Evolutionary conservation across 1,139 yeast species (phyloP), one percentile per base, ranked within the genome.

Genomic region (Suhomyces panamericanus): DNA sequence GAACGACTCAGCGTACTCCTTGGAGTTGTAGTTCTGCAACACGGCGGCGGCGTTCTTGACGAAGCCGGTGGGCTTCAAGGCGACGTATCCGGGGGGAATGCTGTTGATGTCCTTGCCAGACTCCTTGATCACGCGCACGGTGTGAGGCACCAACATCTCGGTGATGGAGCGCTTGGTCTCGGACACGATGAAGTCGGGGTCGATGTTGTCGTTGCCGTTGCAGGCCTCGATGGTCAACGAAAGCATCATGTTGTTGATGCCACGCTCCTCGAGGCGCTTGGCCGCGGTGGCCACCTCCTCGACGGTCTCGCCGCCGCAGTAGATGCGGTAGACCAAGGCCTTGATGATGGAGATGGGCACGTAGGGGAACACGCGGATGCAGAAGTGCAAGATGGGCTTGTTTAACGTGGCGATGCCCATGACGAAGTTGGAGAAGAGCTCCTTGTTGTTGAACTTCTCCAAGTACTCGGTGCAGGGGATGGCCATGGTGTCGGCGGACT

Each of bases 151-250:
- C 59, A 90, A 73, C 40, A 88, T 82, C 37, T 83, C 78, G 43
- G 77, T 78, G 41, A 91, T 78, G 10, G 96, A 87, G 41, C 73
- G 71, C 47, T 80, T 75, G 24, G 95, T 85, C 60, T 84, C 84
- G 20, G 73, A 67, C 32, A 88, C 85, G 48, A 86, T 84, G 55
- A 73, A 77, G 39, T 79, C 68, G 38, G 89, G 84, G 61, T 80
- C 83, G 49, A 87, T 77, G 52, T 80, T 76, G 42, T 66, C 73
- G 49, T 75, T 76, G 29, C 96, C 96, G 54, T 88, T 89, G 48
- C 96, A 85, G 45, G 95, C 96, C 67, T 93, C 99, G 44, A 90
- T 90, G 15, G 97, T 89, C 65, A 90, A 81, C 3, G 95, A 85
- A 33, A 91, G 75, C 96, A 93, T 90, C 95, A 90, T 88, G 70